These are phyloP conservation scores for Neofusicoccum kwambonambiense DNA, from an alignment of 2,329 filamentous ascomycete genomes.

Conservation along the genomic window DNA sequence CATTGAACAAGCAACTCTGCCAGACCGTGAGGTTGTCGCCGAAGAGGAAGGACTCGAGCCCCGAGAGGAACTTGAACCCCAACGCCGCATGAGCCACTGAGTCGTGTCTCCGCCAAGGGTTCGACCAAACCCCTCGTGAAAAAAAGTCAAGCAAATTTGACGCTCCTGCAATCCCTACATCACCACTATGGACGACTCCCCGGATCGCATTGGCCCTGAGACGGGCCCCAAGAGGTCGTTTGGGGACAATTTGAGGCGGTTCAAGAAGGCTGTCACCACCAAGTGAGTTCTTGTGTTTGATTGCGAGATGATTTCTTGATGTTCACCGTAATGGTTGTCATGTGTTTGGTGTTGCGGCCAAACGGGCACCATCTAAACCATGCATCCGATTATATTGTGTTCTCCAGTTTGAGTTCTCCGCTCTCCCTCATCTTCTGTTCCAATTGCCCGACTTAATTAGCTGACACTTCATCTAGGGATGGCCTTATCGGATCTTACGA, in stretches of 20 bases:
- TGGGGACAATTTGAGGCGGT: conserved; percentile 40
- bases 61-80: background rate
- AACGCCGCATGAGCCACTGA: conserved; percentile 1
- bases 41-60: background rate
- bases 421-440: background rate
- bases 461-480: conserved; percentile 45
- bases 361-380: too few species aligned
- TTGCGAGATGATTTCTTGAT: background rate
- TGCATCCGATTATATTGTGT: too few species aligned
- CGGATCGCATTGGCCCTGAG: conserved; percentile 46
- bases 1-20: background rate
- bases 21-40: background rate
- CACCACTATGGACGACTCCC: conserved; percentile 39
- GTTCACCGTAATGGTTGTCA: background rate
- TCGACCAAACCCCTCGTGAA: conserved; percentile 28
- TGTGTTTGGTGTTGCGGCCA: too few species aligned
- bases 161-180: background rate
- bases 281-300: conserved; percentile 34
- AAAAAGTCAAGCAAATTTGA: conserved; percentile 25
- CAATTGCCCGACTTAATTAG: background rate
- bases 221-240: background rate
- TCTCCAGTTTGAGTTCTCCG: too few species aligned
- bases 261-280: conserved; percentile 49
- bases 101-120: conserved; percentile 19
- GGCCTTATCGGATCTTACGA: conserved; percentile 85